Evolutionary conservation across 257 asterid genomes (phyloP), one percentile per base, ranked within the genome.

Genomic region (Eustoma russellianum): DNA sequence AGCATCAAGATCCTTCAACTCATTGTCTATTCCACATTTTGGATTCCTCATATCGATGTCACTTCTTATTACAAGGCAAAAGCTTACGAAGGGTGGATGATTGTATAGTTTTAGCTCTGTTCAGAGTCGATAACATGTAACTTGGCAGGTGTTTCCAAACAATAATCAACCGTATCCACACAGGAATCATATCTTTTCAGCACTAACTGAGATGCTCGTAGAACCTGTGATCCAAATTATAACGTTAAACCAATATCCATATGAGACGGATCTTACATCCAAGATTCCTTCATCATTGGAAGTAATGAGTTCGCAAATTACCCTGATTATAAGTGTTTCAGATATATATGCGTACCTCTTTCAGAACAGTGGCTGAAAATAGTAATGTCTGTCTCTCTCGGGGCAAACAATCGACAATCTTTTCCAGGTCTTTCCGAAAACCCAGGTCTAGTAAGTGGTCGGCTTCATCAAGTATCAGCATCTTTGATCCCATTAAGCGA

Each of bases 401-500:
- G 56, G 97, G 97, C 81, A 92, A 70, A 73, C 97, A 92, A 67
- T 92, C 98, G 52, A 85, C 80, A 52, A 92, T 80, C 66, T 82
- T 88, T 78, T 92, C 98, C 63, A 88, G 71, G 69, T 92, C 98
- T 72, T 77, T 92, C 58, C 90, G 80, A 57, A 85, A 91, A 5
- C 98, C 98, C 19, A 92, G 83, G 77, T 88, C 84, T 56, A 88
- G 70, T 62, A 92, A 71, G 69, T 74, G 93, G 66, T 88, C 97
- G 33, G 95, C 98, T 75, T 88, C 98, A 65, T 92, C 98, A 45
- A 92, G 79, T 59, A 92, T 77, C 65, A 92, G 86, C 97, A 88
- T 85, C 61, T 77, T 78, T 70, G 85, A 76, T 69, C 90, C 81
- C 97, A 88, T 88, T 66, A 92, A 78, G 16, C 93, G 93, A 52